Conservation (phyloP, 441 rosid genomes). For the Populus hybrid region DNA sequence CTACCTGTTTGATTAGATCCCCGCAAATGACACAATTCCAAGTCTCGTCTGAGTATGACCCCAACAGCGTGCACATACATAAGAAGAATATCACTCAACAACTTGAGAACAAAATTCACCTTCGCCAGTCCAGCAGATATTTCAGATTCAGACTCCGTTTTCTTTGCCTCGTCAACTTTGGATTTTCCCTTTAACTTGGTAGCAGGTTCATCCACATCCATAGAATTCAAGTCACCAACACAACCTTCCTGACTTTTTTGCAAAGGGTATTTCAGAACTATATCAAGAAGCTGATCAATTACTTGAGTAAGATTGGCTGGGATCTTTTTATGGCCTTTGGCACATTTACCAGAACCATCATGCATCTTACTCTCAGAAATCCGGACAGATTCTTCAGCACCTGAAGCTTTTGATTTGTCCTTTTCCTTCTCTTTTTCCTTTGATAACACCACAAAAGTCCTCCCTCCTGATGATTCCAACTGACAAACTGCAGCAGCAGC, state of each 20-base stretch:
- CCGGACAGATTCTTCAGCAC: conserved; percentile 71
- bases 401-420: conserved; percentile 63
- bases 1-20: conserved; percentile 60
- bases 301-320: conserved; percentile 86
- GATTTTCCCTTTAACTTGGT: conserved; percentile 88
- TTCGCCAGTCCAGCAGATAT: conserved; percentile 88
- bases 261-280: conserved; percentile 67
- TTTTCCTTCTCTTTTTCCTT: conserved; percentile 82
- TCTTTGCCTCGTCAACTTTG: conserved; percentile 71
- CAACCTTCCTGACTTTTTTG: conserved; percentile 52
- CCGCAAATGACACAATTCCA: conserved; percentile 71
- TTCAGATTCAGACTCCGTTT: conserved; percentile 66
- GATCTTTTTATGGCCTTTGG: conserved; percentile 75
- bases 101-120: conserved; percentile 85
- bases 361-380: conserved; percentile 71
- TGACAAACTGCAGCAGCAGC: conserved; percentile 83
- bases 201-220: conserved; percentile 90
- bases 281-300: conserved; percentile 96
- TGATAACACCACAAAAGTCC: conserved; percentile 66
- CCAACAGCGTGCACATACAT: conserved; percentile 92
- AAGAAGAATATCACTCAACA: conserved; percentile 85
- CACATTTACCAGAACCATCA: conserved; percentile 77
- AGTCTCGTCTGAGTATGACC: conserved; percentile 81
- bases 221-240: conserved; percentile 39
- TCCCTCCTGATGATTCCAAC: conserved; percentile 88